phyloP scores from a whole-genome alignment of 106 monocot genomes.

The Acanthochlamys bracteata region DNA sequence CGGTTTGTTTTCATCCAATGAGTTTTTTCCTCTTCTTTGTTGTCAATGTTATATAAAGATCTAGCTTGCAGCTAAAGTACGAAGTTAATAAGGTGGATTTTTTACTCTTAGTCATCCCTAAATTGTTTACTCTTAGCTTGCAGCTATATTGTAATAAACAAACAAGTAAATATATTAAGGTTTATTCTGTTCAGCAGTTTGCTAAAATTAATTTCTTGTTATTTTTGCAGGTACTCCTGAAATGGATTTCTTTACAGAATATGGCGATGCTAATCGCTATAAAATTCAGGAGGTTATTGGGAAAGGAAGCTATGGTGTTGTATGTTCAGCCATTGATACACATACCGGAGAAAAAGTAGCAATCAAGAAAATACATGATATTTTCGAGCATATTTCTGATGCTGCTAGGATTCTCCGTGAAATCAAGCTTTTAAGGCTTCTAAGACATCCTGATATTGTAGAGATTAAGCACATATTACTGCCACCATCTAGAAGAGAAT shows the following conservation, averaged over 20 bases:
- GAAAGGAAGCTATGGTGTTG: conserved; percentile 80
- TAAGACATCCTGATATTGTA: conserved; percentile 71
- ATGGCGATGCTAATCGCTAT: conserved; percentile 66
- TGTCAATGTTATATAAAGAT: too few relatives aligned
- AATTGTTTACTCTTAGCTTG: too few relatives aligned
- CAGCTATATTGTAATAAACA: too few relatives aligned
- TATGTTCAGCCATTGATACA: conserved; percentile 63
- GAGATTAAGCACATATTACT: conserved; percentile 83
- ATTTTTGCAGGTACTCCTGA: conserved; percentile 41
- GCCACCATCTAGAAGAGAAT: conserved; percentile 54
- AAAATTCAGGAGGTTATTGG: conserved; percentile 74
- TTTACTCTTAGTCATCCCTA: too few relatives aligned
- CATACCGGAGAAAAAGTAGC: conserved; percentile 73
- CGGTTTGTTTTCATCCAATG: too few relatives aligned
- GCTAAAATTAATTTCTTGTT: too few relatives aligned
- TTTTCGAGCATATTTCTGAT: conserved; percentile 75
- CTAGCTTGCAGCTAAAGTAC: too few relatives aligned
- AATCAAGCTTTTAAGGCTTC: conserved; percentile 64
- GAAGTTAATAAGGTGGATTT: too few relatives aligned
- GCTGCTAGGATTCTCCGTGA: conserved; percentile 67
- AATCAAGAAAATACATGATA: conserved; percentile 75
- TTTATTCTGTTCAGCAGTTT: too few relatives aligned
- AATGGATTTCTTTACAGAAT: conserved; percentile 64
- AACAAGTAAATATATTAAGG: too few relatives aligned
- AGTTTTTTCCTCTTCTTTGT: too few relatives aligned